phyloP scores from a whole-genome alignment of 495 filamentous ascomycete species.

The Penicillium longicatenatum region DNA sequence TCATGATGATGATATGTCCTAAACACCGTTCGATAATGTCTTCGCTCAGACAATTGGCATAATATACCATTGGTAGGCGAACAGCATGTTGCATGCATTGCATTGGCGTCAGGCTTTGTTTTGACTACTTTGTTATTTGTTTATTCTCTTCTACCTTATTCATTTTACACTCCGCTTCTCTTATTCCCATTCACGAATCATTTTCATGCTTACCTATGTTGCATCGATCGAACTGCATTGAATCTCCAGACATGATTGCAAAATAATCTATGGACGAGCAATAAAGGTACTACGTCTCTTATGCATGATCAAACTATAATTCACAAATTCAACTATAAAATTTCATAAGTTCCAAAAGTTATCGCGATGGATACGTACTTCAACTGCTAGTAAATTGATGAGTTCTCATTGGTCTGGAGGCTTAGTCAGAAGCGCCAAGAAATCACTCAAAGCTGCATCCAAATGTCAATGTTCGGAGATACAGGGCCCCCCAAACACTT shows the following conservation, averaged over 20 bases:
- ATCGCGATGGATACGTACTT: background rate
- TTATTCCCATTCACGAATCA: background rate
- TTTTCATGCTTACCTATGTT: background rate
- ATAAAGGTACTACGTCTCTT: background rate
- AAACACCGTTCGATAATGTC: conserved; percentile 20
- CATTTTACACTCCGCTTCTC: background rate
- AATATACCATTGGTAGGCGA: conserved; percentile 35
- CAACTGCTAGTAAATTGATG: conserved; percentile 1
- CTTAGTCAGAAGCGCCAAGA: conserved; percentile 22
- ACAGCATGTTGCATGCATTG: conserved; percentile 23
- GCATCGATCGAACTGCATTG: background rate
- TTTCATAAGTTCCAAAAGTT: background rate
- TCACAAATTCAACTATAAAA: background rate
- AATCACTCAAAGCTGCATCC: conserved; percentile 4
- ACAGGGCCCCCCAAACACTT: conserved; percentile 5
- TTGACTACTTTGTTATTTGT: conserved; percentile 9
- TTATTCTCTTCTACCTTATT: conserved; percentile 2
- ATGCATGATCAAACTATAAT: background rate
- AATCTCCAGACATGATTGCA: background rate
- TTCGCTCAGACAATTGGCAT: conserved; percentile 33
- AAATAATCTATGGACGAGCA: background rate
- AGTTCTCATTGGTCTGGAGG: background rate
- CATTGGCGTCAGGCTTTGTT: conserved; percentile 25
- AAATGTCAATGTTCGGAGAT: conserved; percentile 11
- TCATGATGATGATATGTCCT: conserved; percentile 16